phyloP scores from a whole-genome alignment of 2,329 filamentous ascomycete species.

The Xylariaceae sp. region DNA sequence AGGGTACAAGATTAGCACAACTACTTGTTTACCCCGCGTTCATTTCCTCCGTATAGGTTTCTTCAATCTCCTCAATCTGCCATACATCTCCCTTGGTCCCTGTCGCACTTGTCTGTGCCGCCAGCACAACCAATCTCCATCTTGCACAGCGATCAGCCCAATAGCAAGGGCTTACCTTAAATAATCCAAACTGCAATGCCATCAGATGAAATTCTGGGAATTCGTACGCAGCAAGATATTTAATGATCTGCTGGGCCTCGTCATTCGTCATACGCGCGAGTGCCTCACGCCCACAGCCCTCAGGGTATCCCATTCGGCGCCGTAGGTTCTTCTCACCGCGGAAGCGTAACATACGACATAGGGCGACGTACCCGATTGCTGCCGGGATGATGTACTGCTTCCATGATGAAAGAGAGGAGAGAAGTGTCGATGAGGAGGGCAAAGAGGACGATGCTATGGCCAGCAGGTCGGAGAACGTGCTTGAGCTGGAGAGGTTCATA shows the following conservation, averaged over 20 bases:
- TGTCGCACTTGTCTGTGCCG: background rate
- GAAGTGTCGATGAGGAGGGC: too few species aligned
- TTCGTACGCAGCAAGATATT: slow-evolving; percentile 33
- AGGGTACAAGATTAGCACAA: background rate
- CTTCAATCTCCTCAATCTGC: background rate
- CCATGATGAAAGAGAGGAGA: slow-evolving; percentile 27
- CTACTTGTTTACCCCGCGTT: background rate
- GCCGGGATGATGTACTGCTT: slow-evolving; percentile 27
- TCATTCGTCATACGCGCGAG: slow-evolving; percentile 40
- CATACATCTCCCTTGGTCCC: background rate
- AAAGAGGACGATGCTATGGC: background rate
- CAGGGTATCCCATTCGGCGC: slow-evolving; percentile 32
- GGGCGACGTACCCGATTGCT: slow-evolving; percentile 31
- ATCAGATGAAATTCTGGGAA: slow-evolving; percentile 37
- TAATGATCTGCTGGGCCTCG: slow-evolving; percentile 41
- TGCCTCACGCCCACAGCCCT: slow-evolving; percentile 31
- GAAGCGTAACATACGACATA: slow-evolving; percentile 39
- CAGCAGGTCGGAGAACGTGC: slow-evolving; percentile 5
- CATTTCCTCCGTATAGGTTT: background rate
- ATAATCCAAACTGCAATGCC: slow-evolving; percentile 40
- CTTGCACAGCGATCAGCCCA: background rate
- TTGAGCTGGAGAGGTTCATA: slow-evolving; percentile 17
- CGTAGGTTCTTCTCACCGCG: slow-evolving; percentile 37
- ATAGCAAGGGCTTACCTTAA: slow-evolving; percentile 37
- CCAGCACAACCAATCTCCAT: background rate